Base-by-base conservation (phyloP, 495 filamentous ascomycete species). In the Tuber indicum region DNA sequence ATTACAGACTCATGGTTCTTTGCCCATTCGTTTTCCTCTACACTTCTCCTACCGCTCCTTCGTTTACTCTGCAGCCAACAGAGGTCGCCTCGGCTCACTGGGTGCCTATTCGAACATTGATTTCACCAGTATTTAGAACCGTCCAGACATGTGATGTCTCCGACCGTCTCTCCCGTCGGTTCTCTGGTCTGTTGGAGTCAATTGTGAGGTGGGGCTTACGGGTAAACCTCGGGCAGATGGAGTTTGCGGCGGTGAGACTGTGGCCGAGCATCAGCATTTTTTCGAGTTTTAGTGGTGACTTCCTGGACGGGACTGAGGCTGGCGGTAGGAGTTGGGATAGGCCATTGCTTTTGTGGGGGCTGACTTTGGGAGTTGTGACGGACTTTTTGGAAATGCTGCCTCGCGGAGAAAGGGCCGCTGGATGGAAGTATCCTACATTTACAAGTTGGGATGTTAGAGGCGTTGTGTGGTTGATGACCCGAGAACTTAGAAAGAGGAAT, bases 51-150 rank as follows among this genome's bases (percentile, higher is more conserved):
- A 85, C 88, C 46, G 85, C 89, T 16, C 90, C 91, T 1, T 84
- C 88, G 14, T 85, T 94, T 23, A 86, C 86, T 32, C 85, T 94
- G 39, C 91, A 94, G 80, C 91, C 91, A 2, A 88, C 89, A 5
- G 92, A 94, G 85, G 91, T 93, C 14, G 90, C 89, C 45, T 91
- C 91, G 2, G 89, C 88, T 7, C 92, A 94, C 83, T 94, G 92
- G 92, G 91, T 94, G 36, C 88, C 92, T 12, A 84, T 94, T 1
- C 86, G 88, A 74, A 88, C 88, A 42, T 87, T 94, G 5, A 84
- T 92, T 42, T 88, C 90, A 2, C 89, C 92, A 7, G 85, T 85
- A 1, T 84, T 88, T 23, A 87, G 91, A n/a, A 92, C 90, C 0
- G 86, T 88, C 62, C 89, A 90, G 83, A 87, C 87, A 82, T 89